These are phyloP conservation scores for Candida frijolesensis DNA, from an alignment of 1,139 yeast genomes.

Conservation along the genomic window DNA sequence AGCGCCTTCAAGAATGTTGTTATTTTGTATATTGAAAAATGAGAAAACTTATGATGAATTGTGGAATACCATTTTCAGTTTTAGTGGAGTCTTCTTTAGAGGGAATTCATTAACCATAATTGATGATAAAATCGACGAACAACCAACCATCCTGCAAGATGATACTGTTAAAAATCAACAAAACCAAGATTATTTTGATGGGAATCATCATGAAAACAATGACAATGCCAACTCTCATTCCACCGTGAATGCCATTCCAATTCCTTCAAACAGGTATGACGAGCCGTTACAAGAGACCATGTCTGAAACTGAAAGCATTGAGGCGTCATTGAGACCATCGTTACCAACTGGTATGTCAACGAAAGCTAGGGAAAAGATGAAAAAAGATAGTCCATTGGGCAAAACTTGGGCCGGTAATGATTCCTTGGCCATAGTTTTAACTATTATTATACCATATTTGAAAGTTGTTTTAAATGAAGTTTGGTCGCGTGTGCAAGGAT, in stretches of 20 bases:
- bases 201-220: slow-evolving; percentile 2
- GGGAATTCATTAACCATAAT: slow-evolving; percentile 23
- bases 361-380: slow-evolving; percentile 60
- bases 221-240: neutral
- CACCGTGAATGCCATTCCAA: slow-evolving; percentile 10
- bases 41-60: slow-evolving; percentile 37
- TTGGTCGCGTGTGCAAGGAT: slow-evolving; percentile 29
- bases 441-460: slow-evolving; percentile 43
- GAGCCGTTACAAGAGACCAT: slow-evolving; percentile 1
- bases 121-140: slow-evolving; percentile 15
- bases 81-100: slow-evolving; percentile 29
- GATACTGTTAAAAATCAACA: slow-evolving; percentile 8
- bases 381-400: slow-evolving; percentile 50
- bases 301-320: slow-evolving; percentile 21
- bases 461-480: slow-evolving; percentile 39
- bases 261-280: slow-evolving; percentile 13
- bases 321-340: slow-evolving; percentile 38
- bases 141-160: neutral
- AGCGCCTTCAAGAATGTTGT: slow-evolving; percentile 53
- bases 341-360: slow-evolving; percentile 66
- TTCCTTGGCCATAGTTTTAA: slow-evolving; percentile 48
- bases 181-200: slow-evolving; percentile 12
- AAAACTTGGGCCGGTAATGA: slow-evolving; percentile 65
- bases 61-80: slow-evolving; percentile 33
- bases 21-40: slow-evolving; percentile 56